phyloP scores from a whole-genome alignment of 2,329 filamentous ascomycete species.

The Curvularia spicifera region DNA sequence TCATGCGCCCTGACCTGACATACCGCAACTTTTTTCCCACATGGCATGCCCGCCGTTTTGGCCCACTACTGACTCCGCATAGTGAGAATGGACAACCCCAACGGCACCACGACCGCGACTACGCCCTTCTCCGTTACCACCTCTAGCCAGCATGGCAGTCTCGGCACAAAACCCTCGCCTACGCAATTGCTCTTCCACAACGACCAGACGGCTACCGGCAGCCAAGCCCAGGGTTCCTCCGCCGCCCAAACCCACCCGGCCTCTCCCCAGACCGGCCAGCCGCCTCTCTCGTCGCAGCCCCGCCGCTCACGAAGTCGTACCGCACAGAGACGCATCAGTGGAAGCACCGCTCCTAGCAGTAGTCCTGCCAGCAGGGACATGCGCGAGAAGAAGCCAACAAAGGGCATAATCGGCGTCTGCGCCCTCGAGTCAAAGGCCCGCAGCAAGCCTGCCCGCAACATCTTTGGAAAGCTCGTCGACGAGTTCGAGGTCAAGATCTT shows the following conservation, averaged over 20 bases:
- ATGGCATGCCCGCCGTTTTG: slow-evolving; percentile 6
- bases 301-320: slow-evolving; percentile 50
- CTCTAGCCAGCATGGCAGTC: slow-evolving; percentile 52
- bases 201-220: slow-evolving; percentile 31
- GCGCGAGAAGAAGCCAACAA: slow-evolving; percentile 59
- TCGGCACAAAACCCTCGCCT: slow-evolving; percentile 49
- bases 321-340: slow-evolving; percentile 78
- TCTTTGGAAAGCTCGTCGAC: slow-evolving; percentile 87
- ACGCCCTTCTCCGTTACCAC: slow-evolving; percentile 54
- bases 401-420: slow-evolving; percentile 85
- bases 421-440: slow-evolving; percentile 94
- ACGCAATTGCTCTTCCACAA: slow-evolving; percentile 44
- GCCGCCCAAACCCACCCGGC: slow-evolving; percentile 19
- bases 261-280: slow-evolving; percentile 26
- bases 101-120: slow-evolving; percentile 52
- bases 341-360: slow-evolving; percentile 81
- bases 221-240: slow-evolving; percentile 17
- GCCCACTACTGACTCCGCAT: slow-evolving; percentile 16
- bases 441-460: slow-evolving; percentile 96
- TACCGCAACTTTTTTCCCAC: slow-evolving; percentile 10
- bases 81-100: slow-evolving; percentile 40
- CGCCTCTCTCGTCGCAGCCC: slow-evolving; percentile 23
- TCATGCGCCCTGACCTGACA: slow-evolving; percentile 13
- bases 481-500: slow-evolving; percentile 98
- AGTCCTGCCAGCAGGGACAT: slow-evolving; percentile 71